Evolutionary conservation across 78 protist genomes (phyloP).

Genomic region (Polysphondylium violaceum): DNA sequence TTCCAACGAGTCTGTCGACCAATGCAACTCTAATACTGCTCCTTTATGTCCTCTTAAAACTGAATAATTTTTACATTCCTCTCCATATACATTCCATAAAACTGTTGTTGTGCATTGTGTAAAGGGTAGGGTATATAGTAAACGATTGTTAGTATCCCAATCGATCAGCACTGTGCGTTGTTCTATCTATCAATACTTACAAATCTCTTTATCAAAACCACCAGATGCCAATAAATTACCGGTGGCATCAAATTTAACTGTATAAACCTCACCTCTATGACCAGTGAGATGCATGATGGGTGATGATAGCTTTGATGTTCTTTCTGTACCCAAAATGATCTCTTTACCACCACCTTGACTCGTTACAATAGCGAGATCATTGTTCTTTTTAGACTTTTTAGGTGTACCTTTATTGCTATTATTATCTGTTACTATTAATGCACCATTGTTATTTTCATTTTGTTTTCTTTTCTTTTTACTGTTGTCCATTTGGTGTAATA

Average conservation of each 20-base stretch:
- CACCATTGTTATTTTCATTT: not conserved
- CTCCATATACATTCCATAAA: constrained; percentile 87
- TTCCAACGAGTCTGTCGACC: constrained; percentile 64
- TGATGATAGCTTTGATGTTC: constrained; percentile 81
- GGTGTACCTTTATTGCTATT: not conserved
- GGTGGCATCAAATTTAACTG: constrained; percentile 55
- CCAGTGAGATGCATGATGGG: constrained; percentile 88
- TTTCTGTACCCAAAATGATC: constrained; percentile 72
- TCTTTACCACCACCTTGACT: constrained; percentile 22
- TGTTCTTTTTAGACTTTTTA: constrained; percentile 36
- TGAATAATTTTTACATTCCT: constrained; percentile 85
- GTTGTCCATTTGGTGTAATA: constrained; percentile 1
- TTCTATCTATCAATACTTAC: constrained; percentile 36
- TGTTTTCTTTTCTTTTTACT: constrained; percentile 25
- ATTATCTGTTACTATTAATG: constrained; percentile 9
- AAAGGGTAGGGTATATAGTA: not conserved
- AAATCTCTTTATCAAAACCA: constrained; percentile 84
- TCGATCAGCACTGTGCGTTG: not conserved
- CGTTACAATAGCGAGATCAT: not conserved
- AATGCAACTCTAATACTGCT: constrained; percentile 83
- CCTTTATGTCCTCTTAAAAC: constrained; percentile 88
- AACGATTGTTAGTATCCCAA: not conserved
- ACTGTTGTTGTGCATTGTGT: constrained; percentile 26
- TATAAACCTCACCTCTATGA: constrained; percentile 79
- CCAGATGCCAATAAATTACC: constrained; percentile 83